Evolutionary conservation across 352 stramenopile genomes (phyloP).

Genomic region (Pythium angustatum): DNA sequence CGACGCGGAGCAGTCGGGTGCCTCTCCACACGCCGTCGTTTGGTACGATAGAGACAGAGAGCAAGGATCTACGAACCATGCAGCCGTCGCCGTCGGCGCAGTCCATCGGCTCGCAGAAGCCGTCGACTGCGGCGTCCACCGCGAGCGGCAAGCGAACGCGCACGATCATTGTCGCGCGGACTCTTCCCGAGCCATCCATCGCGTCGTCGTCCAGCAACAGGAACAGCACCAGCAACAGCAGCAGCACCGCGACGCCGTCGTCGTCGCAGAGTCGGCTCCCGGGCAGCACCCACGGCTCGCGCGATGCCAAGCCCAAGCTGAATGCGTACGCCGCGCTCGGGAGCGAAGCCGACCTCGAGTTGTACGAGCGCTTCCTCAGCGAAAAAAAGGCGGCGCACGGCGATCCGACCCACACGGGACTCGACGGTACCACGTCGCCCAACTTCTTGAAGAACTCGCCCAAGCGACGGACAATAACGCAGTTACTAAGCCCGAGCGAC

Average conservation of each 20-base stretch:
- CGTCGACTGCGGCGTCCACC: slow-evolving; percentile 41
- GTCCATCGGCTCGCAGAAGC: slow-evolving; percentile 38
- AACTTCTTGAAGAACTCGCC: slow-evolving; percentile 35
- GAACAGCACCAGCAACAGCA: too few species aligned
- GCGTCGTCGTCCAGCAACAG: too few species aligned
- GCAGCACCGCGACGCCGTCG: neutral
- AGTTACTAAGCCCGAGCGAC: slow-evolving; percentile 11
- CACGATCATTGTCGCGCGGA: slow-evolving; percentile 59
- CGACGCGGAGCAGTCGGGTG: too few species aligned
- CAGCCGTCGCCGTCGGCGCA: slow-evolving; percentile 45
- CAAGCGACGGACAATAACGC: slow-evolving; percentile 23
- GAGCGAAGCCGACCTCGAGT: slow-evolving; percentile 49
- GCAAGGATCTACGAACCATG: slow-evolving; percentile 28
- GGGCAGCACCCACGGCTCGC: neutral
- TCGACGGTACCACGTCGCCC: slow-evolving; percentile 2
- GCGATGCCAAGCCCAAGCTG: slow-evolving; percentile 45
- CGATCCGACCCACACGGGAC: neutral
- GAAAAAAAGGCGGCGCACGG: slow-evolving; percentile 33
- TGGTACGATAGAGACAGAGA: too few species aligned
- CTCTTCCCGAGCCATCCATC: slow-evolving; percentile 28
- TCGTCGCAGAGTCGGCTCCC: neutral
- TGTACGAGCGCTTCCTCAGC: slow-evolving; percentile 58
- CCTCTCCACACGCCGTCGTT: too few species aligned
- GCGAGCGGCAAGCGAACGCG: slow-evolving; percentile 41
- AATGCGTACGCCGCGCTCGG: slow-evolving; percentile 66